Evolutionary conservation across 257 asterid species (phyloP).

Genomic region (Jacaranda copaia): DNA sequence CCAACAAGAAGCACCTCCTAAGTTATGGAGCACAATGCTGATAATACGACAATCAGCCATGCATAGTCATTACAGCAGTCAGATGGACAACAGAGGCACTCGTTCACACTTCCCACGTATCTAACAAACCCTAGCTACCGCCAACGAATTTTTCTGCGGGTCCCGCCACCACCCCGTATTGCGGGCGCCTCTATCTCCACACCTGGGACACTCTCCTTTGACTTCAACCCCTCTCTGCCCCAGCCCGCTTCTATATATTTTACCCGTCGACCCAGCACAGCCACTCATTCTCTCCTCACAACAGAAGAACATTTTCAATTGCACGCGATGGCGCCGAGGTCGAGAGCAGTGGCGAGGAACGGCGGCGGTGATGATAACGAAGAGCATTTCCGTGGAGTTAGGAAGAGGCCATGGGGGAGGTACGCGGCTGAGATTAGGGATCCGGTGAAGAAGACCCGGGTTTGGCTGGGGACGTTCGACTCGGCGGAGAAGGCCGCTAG

Average conservation of each 20-base stretch:
- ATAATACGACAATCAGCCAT: slow-evolving; percentile 25
- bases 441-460: slow-evolving; percentile 34
- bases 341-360: background rate
- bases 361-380: background rate
- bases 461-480: slow-evolving; percentile 40
- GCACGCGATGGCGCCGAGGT: slow-evolving; percentile 25
- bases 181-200: background rate
- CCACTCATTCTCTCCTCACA: background rate
- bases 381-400: slow-evolving; percentile 27
- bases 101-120: slow-evolving; percentile 28
- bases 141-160: background rate
- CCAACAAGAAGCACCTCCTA: slow-evolving; percentile 13
- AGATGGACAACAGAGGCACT: background rate
- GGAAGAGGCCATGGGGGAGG: slow-evolving; percentile 36
- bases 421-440: slow-evolving; percentile 39
- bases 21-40: slow-evolving; percentile 7
- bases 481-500: slow-evolving; percentile 44
- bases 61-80: slow-evolving; percentile 23
- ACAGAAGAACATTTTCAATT: background rate
- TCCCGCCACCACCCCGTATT: background rate
- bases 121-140: background rate
- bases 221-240: background rate
- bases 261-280: background rate
- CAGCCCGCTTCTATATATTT: background rate
- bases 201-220: too few species aligned